phyloP scores from a whole-genome alignment of 2,329 filamentous ascomycete species.

The Zymoseptoria crescenta region DNA sequence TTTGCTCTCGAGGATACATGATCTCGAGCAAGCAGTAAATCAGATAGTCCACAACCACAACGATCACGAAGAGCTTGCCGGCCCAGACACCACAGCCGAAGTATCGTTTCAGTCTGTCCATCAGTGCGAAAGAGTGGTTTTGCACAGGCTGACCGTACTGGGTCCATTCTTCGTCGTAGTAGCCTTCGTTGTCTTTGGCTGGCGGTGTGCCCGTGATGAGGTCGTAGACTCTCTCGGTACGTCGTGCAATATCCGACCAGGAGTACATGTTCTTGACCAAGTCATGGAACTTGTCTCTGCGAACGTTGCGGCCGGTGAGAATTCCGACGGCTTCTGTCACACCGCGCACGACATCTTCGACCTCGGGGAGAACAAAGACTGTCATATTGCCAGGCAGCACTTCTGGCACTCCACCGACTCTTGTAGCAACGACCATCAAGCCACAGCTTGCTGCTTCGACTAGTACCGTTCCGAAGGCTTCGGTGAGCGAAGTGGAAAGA shows the following conservation, averaged over 20 bases:
- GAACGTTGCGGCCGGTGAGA: conserved; percentile 57
- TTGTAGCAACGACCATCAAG: conserved; percentile 91
- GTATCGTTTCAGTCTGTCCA: conserved; percentile 90
- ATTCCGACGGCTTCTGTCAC: conserved; percentile 84
- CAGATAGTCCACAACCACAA: conserved; percentile 87
- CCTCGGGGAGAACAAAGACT: conserved; percentile 90
- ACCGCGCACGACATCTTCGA: conserved; percentile 85
- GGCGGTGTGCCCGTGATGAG: conserved; percentile 81
- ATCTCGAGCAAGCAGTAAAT: conserved; percentile 84
- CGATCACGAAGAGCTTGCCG: conserved; percentile 92
- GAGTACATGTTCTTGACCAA: conserved; percentile 98
- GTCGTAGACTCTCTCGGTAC: conserved; percentile 91
- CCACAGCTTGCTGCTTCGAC: conserved; percentile 96
- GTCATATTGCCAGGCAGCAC: conserved; percentile 96
- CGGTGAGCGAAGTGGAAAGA: conserved; percentile 86
- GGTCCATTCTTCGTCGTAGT: conserved; percentile 64
- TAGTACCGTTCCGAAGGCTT: conserved; percentile 95
- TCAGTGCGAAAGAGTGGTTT: conserved; percentile 74
- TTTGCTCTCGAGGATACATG: conserved; percentile 72
- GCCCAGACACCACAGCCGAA: conserved; percentile 99
- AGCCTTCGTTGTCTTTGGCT: conserved; percentile 58
- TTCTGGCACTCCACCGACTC: conserved; percentile 93
- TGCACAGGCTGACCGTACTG: conserved; percentile 49
- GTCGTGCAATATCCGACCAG: conserved; percentile 89
- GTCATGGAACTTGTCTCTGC: conserved; percentile 90